Base-by-base conservation (phyloP, 495 filamentous ascomycete species). In the Penicillium antarcticum region DNA sequence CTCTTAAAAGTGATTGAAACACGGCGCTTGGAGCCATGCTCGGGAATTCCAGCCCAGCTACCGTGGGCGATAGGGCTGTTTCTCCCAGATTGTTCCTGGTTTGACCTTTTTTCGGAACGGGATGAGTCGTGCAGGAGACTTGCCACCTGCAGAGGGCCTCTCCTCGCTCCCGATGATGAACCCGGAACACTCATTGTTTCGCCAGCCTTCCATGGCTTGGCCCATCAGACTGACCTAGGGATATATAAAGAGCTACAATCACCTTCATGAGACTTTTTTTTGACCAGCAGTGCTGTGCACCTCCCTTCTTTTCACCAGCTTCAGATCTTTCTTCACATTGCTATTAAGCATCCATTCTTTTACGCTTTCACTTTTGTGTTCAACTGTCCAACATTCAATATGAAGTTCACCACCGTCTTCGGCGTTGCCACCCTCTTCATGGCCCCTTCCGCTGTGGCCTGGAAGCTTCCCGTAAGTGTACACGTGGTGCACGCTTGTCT, bases 321-420 rank as follows among this genome's bases (percentile, higher is more conserved):
- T 55, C 47, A 51, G 47, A 46, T 53, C 43, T 52, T 53, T 50
- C 45, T 51, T 58, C 43, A 51, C 40, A 42, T 53, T 39, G 52
- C 51, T 45, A 62, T 45, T 19, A 45, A 45, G 39, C 43, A 37
- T 61, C 40, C 53, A 54, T 62, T 60, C 53, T 56, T 61, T 45
- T 33, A 31, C 23, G 18, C n/a, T 38, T 34, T 13, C 39, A 36
- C 26, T 34, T 43, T 52, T 37, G 36, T 53, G 21, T 42, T 29
- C 38, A 32, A 39, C 19, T 40, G 44, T 29, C 48, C 51, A 49
- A 40, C 16, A 47, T 29, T 52, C 55, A 68, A 45, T 52, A 70
- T 72, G 69, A 72, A 67, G 60, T 48, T 64, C 48, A 62, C 59
- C 42, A 24, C 63, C 62, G 16, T 55, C 40, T 34, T 69, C 44